phyloP scores from a whole-genome alignment of 2,329 filamentous ascomycete genomes.

The Hirsutella thompsonii region DNA sequence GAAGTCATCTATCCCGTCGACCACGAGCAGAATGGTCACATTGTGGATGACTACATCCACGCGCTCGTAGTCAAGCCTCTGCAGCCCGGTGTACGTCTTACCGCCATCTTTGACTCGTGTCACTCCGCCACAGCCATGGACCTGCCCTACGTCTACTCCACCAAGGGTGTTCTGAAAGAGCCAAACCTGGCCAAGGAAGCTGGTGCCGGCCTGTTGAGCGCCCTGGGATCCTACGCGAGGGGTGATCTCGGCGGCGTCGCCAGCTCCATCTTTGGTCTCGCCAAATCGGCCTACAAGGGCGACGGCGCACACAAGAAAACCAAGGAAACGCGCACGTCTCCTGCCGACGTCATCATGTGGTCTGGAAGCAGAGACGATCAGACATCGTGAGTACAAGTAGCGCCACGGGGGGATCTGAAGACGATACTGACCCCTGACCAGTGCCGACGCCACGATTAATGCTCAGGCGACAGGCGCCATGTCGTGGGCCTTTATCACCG shows the following conservation, averaged over 20 bases:
- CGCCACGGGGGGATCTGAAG: not conserved
- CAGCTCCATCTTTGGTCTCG: slow-evolving; percentile 64
- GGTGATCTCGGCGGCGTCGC: slow-evolving; percentile 78
- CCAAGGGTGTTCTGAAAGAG: slow-evolving; percentile 68
- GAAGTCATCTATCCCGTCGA: slow-evolving; percentile 73
- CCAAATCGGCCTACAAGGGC: slow-evolving; percentile 77
- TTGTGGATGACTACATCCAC: slow-evolving; percentile 71
- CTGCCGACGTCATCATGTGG: slow-evolving; percentile 96
- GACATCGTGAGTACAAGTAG: slow-evolving; percentile 47
- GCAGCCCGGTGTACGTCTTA: slow-evolving; percentile 70
- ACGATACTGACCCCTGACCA: slow-evolving; percentile 18
- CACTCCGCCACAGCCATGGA: slow-evolving; percentile 69
- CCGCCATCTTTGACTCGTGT: slow-evolving; percentile 72
- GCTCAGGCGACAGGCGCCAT: slow-evolving; percentile 92
- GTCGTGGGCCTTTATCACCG: slow-evolving; percentile 92
- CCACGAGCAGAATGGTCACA: slow-evolving; percentile 55
- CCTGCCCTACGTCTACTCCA: slow-evolving; percentile 69
- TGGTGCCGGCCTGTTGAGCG: slow-evolving; percentile 55
- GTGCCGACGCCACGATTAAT: slow-evolving; percentile 78
- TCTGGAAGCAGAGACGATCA: slow-evolving; percentile 93
- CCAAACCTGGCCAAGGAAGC: slow-evolving; percentile 72
- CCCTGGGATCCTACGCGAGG: slow-evolving; percentile 66
- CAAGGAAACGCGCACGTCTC: slow-evolving; percentile 78
- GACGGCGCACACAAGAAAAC: slow-evolving; percentile 70
- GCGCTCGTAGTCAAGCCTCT: slow-evolving; percentile 65